phyloP scores from a whole-genome alignment of 163 green algal species.

The Chlamydomonas reinhardtii region DNA sequence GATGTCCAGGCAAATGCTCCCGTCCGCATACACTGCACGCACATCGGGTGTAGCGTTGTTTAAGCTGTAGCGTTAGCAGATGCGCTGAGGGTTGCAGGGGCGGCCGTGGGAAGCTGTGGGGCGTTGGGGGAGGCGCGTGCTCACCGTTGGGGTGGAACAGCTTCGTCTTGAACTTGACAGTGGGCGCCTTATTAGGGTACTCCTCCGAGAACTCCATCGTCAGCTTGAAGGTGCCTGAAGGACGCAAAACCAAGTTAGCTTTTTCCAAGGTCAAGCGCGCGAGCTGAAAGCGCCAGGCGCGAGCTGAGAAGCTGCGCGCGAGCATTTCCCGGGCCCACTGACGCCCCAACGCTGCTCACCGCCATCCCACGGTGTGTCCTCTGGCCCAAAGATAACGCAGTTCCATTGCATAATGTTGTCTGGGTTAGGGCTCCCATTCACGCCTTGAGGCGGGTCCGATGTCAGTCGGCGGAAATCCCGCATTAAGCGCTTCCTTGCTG shows the following conservation, averaged over 20 bases:
- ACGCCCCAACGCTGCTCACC: conserved; percentile 57
- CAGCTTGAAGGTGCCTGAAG: conserved; percentile 89
- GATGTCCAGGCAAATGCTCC: conserved; percentile 94
- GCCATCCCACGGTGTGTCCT: conserved; percentile 98
- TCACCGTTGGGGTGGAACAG: conserved; percentile 93
- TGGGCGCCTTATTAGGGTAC: conserved; percentile 93
- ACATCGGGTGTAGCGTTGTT: too few species aligned
- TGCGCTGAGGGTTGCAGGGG: too few species aligned
- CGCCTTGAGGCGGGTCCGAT: conserved; percentile 92
- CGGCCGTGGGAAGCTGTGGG: too few species aligned
- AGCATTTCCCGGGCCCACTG: too few species aligned
- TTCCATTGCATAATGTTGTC: conserved; percentile 99
- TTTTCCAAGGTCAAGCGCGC: neutral
- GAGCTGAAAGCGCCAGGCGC: neutral
- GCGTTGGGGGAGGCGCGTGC: too few species aligned
- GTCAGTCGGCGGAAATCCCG: conserved; percentile 94
- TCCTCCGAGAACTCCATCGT: conserved; percentile 92
- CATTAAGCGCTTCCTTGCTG: conserved; percentile 88
- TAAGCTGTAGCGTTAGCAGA: too few species aligned
- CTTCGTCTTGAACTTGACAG: conserved; percentile 90
- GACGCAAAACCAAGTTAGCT: too few species aligned
- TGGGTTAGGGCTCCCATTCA: conserved; percentile 92
- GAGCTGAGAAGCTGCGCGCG: too few species aligned
- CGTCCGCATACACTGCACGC: conserved; percentile 85
- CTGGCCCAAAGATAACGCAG: conserved; percentile 97